A percentile compares a stretch with the other conserved stretches of the same genome.
Evolutionary conservation across 768 basidiomycete genomes (phyloP).

Genomic region (Lactarius hatsudake): DNA sequence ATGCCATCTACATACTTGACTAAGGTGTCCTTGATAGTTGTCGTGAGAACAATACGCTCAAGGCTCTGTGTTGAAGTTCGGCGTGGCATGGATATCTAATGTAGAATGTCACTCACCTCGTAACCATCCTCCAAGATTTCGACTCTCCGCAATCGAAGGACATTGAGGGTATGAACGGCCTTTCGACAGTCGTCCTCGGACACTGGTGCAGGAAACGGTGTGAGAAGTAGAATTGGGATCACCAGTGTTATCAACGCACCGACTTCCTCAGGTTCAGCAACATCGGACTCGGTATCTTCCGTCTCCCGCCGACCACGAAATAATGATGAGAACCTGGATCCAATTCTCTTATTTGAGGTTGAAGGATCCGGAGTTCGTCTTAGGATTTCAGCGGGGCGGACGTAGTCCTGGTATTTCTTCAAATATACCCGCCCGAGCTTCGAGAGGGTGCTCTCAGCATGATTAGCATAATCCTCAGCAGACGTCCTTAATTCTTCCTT

Average conservation of each 20-base stretch:
- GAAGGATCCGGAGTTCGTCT: conserved; percentile 36
- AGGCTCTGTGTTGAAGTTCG: conserved; percentile 54
- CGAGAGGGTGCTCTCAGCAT: conserved; percentile 74
- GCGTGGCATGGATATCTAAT: neutral
- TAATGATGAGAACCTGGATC: neutral
- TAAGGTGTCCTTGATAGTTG: conserved; percentile 58
- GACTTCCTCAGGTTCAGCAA: conserved; percentile 86
- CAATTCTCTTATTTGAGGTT: neutral
- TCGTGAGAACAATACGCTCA: conserved; percentile 69
- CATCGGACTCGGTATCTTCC: conserved; percentile 43
- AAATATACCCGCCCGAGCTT: conserved; percentile 75
- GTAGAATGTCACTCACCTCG: conserved; percentile 46
- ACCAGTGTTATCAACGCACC: conserved; percentile 44
- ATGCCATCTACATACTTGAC: conserved; percentile 78
- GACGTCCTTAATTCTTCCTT: conserved; percentile 89
- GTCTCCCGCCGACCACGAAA: neutral
- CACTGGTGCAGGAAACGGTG: conserved; percentile 5
- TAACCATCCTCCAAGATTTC: conserved; percentile 83
- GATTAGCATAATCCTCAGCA: conserved; percentile 71
- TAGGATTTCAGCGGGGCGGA: conserved; percentile 44
- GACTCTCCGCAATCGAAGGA: conserved; percentile 72
- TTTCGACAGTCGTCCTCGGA: conserved; percentile 87
- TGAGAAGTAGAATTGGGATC: neutral
- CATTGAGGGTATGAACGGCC: conserved; percentile 91
- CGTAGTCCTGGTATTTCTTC: conserved; percentile 76